Evolutionary conservation across 192 early-diverging fungal species (phyloP).

Genomic region (Backusella sp.): DNA sequence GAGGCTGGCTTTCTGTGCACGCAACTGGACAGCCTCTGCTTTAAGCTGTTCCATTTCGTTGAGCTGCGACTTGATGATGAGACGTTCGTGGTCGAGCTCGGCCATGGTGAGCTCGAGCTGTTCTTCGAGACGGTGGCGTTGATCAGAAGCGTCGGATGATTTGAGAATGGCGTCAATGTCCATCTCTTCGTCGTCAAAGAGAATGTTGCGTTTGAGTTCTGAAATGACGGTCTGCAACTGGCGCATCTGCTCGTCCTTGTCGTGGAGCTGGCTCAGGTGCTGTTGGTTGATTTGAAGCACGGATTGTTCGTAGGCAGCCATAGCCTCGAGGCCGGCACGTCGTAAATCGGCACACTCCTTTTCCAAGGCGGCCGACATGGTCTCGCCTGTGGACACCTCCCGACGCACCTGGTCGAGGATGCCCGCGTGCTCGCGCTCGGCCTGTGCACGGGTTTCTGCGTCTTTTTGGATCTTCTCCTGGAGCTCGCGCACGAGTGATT

Average conservation of each 20-base stretch:
- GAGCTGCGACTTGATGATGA: background rate
- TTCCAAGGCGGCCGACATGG: conserved; percentile 26
- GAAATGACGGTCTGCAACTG: conserved; percentile 14
- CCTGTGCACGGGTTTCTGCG: background rate
- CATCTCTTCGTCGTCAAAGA: conserved; percentile 14
- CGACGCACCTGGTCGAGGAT: conserved; percentile 30
- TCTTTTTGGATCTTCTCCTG: background rate
- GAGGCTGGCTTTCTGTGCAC: background rate
- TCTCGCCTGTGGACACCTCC: conserved; percentile 12
- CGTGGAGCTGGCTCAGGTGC: conserved; percentile 17
- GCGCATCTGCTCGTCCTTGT: conserved; percentile 28
- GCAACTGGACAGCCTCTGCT: background rate
- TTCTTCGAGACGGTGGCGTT: conserved; percentile 23
- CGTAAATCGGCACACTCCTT: conserved; percentile 38
- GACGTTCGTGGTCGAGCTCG: conserved; percentile 9
- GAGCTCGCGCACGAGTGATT: conserved; percentile 6
- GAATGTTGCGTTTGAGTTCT: background rate
- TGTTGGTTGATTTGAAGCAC: conserved; percentile 38
- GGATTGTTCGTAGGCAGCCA: conserved; percentile 41
- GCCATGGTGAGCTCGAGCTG: conserved; percentile 30
- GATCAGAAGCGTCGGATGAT: background rate
- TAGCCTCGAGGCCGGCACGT: conserved; percentile 38
- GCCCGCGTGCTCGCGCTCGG: conserved; percentile 14
- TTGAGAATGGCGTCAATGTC: background rate
- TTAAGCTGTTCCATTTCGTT: conserved; percentile 9